These are phyloP conservation scores for Aeminium ludgeri DNA, from an alignment of 495 filamentous ascomycete genomes.

Conservation along the genomic window DNA sequence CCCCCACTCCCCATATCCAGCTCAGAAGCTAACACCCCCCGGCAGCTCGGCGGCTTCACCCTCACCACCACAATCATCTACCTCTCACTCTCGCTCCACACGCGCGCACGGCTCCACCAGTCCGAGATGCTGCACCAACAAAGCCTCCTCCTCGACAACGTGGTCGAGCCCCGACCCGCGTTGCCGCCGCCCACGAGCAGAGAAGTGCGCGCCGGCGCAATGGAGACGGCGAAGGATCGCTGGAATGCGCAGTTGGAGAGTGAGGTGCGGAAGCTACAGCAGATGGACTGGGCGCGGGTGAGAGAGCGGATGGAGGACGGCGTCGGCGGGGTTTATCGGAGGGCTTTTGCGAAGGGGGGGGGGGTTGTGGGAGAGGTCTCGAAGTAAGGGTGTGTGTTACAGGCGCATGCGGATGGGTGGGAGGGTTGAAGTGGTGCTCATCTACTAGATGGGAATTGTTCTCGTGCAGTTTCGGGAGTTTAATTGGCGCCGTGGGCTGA, in stretches of 20 bases:
- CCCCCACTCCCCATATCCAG: too few species aligned
- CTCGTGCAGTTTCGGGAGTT: too few species aligned
- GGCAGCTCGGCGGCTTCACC: conserved; percentile 64
- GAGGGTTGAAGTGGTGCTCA: too few species aligned
- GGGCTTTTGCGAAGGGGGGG: conserved; percentile 16
- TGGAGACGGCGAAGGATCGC: conserved; percentile 26
- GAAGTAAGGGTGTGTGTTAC: conserved; percentile 1
- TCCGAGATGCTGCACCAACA: conserved; percentile 54
- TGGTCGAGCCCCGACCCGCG: conserved; percentile 37
- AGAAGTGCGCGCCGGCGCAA: conserved; percentile 17
- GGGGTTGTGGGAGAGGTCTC: conserved; percentile 13
- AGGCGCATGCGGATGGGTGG: background rate
- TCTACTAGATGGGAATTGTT: too few species aligned
- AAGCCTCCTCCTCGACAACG: conserved; percentile 38
- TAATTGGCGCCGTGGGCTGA: too few species aligned
- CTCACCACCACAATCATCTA: conserved; percentile 71
- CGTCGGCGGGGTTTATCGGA: conserved; percentile 11
- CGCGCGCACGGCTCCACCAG: conserved; percentile 52
- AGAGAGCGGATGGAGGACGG: conserved; percentile 22
- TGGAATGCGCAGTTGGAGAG: conserved; percentile 27
- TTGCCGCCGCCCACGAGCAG: conserved; percentile 50
- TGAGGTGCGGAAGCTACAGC: conserved; percentile 19
- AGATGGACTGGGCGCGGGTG: conserved; percentile 23
- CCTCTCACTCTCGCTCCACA: conserved; percentile 59
- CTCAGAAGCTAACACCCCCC: conserved; percentile 8